Evolutionary conservation across 495 filamentous ascomycete species (phyloP).

Genomic region (Letharia lupina): DNA sequence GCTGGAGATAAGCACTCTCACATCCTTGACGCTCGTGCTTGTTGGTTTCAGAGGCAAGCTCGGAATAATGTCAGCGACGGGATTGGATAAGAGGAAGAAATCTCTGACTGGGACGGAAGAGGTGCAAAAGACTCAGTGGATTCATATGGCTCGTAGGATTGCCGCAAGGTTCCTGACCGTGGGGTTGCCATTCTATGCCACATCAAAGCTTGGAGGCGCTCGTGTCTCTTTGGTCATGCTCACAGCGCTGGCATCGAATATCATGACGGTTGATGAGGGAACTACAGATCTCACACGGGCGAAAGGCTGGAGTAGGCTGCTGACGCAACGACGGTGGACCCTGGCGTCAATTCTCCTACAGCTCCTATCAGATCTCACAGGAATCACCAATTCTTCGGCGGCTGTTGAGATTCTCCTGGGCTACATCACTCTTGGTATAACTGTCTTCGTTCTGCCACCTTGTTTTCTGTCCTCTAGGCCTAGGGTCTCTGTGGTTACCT

Average conservation of each 20-base stretch:
- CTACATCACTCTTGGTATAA: conserved; percentile 39
- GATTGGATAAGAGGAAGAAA: conserved; percentile 31
- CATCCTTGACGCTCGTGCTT: conserved; percentile 35
- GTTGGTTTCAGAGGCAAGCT: conserved; percentile 35
- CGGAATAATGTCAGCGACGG: conserved; percentile 16
- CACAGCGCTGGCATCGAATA: conserved; percentile 35
- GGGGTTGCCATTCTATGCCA: conserved; percentile 49
- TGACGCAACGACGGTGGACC: conserved; percentile 29
- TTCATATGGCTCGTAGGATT: conserved; percentile 12
- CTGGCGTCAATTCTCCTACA: conserved; percentile 18
- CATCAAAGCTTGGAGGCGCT: conserved; percentile 48
- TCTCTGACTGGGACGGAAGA: conserved; percentile 7
- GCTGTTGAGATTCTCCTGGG: conserved; percentile 30
- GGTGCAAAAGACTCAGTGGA: conserved; percentile 9
- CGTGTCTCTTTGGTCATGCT: conserved; percentile 44
- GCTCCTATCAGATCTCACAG: conserved; percentile 18
- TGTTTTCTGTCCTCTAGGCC: conserved; percentile 32
- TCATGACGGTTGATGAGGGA: conserved; percentile 26
- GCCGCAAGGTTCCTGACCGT: conserved; percentile 30
- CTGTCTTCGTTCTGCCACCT: conserved; percentile 37
- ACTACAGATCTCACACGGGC: conserved; percentile 15
- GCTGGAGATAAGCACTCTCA: conserved; percentile 12
- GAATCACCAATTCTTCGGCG: conserved; percentile 6
- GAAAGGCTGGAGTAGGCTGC: conserved; percentile 26
- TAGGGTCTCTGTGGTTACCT: conserved; percentile 6